These are phyloP conservation scores for Triangularia setosa DNA, from an alignment of 2,329 filamentous ascomycete genomes.

Conservation along the genomic window DNA sequence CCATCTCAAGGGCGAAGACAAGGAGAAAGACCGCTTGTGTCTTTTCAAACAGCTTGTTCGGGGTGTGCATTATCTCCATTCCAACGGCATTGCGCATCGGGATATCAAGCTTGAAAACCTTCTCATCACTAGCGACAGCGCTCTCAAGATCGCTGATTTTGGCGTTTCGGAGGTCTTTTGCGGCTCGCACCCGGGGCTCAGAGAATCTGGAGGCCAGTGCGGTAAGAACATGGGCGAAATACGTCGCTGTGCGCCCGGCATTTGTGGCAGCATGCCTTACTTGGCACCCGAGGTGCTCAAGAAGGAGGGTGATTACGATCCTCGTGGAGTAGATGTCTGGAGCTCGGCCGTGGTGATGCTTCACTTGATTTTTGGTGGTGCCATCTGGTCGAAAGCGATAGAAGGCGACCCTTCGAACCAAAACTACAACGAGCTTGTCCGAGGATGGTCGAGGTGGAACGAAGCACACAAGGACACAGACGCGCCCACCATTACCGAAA, in stretches of 20 bases:
- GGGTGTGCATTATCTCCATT: constrained; percentile 77
- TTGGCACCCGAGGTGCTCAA: constrained; percentile 80
- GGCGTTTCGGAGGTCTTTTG: constrained; percentile 83
- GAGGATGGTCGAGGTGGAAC: constrained; percentile 67
- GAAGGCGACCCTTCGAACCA: constrained; percentile 32
- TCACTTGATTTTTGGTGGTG: constrained; percentile 67
- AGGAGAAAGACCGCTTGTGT: constrained; percentile 68
- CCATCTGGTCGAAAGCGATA: constrained; percentile 70
- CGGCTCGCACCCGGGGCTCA: constrained; percentile 74
- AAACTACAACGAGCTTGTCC: constrained; percentile 62
- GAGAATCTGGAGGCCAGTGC: constrained; percentile 68
- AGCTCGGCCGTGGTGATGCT: constrained; percentile 80
- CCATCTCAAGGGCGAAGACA: constrained; percentile 62
- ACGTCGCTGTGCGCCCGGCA: constrained; percentile 70
- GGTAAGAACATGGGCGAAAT: constrained; percentile 68
- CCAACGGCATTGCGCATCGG: constrained; percentile 80
- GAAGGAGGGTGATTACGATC: constrained; percentile 64
- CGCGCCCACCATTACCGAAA: constrained; percentile 45
- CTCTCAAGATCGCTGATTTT: constrained; percentile 89
- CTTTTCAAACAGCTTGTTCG: constrained; percentile 87
- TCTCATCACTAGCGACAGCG: constrained; percentile 71
- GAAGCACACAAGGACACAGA: constrained; percentile 43
- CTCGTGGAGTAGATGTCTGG: constrained; percentile 81
- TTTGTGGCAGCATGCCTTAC: constrained; percentile 82
- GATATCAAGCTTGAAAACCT: constrained; percentile 90